Evolutionary conservation across 1,284 basidiomycete species (phyloP).

Genomic region (Papiliotrema laurentii): DNA sequence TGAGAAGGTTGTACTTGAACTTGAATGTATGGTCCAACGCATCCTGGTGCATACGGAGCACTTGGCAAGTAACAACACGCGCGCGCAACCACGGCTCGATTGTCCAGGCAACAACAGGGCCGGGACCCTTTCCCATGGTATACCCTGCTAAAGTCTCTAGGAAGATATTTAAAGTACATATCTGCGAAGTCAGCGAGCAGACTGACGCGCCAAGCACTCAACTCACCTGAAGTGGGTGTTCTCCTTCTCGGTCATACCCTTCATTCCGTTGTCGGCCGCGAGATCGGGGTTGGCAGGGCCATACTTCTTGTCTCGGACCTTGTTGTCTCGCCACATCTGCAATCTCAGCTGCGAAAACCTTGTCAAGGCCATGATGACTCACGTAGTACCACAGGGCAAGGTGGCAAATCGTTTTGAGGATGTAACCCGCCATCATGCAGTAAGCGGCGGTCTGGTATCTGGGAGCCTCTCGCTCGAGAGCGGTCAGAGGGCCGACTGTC

Average conservation of each 20-base stretch:
- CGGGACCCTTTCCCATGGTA: too few relatives aligned
- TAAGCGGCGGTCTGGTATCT: slow-evolving; percentile 36
- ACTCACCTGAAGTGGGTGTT: slow-evolving; percentile 37
- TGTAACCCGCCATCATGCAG: slow-evolving; percentile 37
- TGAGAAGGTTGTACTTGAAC: too few relatives aligned
- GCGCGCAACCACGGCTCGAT: too few relatives aligned
- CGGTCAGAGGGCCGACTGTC: slow-evolving; percentile 14
- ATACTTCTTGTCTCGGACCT: slow-evolving; percentile 28
- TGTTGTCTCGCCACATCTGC: slow-evolving; percentile 36
- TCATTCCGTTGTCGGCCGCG: slow-evolving; percentile 41
- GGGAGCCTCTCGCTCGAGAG: slow-evolving; percentile 33
- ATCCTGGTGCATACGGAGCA: too few relatives aligned
- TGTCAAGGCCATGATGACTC: slow-evolving; percentile 8
- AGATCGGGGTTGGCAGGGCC: slow-evolving; percentile 30
- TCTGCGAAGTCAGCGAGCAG: not conserved
- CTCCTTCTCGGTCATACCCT: slow-evolving; percentile 36
- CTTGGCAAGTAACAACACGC: too few relatives aligned
- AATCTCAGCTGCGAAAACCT: not conserved
- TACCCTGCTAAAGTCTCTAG: too few relatives aligned
- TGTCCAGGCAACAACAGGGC: too few relatives aligned
- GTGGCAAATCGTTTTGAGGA: slow-evolving; percentile 29
- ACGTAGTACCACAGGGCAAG: slow-evolving; percentile 19
- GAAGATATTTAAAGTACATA: not conserved
- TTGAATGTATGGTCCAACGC: too few relatives aligned
- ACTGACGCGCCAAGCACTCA: not conserved